phyloP scores from a whole-genome alignment of 2,329 filamentous ascomycete genomes.

The Beauveria scarabaeidicola region DNA sequence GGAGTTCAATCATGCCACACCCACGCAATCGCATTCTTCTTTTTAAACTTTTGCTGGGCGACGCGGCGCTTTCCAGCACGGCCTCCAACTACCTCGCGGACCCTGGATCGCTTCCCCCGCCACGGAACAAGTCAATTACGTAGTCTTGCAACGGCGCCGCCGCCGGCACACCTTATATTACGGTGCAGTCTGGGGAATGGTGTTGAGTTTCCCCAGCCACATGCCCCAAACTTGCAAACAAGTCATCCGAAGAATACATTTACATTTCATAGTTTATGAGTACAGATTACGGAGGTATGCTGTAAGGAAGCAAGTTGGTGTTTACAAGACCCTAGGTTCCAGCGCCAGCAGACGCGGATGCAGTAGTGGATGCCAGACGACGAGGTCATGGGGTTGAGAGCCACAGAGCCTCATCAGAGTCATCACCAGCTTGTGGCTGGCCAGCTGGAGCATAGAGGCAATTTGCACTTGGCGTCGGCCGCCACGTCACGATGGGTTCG shows the following conservation, averaged over 20 bases:
- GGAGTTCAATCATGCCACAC: not conserved
- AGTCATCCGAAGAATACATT: too few relatives aligned
- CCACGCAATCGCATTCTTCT: not conserved
- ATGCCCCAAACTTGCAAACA: too few relatives aligned
- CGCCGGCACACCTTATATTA: too few relatives aligned
- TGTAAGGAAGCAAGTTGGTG: too few relatives aligned
- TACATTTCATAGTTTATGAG: too few relatives aligned
- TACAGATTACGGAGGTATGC: too few relatives aligned
- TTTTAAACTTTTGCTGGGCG: not conserved
- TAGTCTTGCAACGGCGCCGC: not conserved
- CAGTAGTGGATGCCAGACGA: not conserved
- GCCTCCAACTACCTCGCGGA: not conserved
- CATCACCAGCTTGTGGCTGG: not conserved
- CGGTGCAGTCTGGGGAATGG: not conserved
- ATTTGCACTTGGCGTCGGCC: not conserved
- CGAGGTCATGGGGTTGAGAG: constrained; percentile 3
- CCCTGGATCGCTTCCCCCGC: not conserved
- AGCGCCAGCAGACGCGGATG: not conserved
- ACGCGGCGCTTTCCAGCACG: not conserved
- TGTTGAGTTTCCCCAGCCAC: too few relatives aligned
- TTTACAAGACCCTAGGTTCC: not conserved
- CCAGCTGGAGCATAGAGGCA: not conserved
- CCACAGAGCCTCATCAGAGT: too few relatives aligned
- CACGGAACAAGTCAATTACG: not conserved
- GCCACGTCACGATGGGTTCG: constrained; percentile 6